Conservation (phyloP, 2,329 filamentous ascomycete species). For the Fusarium anguioides region DNA sequence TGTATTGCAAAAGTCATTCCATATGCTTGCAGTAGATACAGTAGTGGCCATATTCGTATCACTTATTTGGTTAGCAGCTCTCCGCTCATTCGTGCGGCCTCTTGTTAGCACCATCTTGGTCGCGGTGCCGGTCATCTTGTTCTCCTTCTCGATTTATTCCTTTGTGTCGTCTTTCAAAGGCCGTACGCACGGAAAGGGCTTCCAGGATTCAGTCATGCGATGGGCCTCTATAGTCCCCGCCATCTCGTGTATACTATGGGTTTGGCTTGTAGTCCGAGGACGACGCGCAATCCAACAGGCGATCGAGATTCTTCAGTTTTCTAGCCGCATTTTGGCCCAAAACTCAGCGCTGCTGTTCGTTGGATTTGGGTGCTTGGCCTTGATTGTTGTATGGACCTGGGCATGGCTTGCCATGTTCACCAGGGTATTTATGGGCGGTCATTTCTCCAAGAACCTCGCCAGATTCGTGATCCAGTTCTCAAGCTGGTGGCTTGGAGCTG, state of each 20-base stretch:
- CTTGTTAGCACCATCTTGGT: slow-evolving; percentile 84
- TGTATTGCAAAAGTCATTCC: slow-evolving; percentile 85
- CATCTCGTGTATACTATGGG: slow-evolving; percentile 79
- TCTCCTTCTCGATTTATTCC: slow-evolving; percentile 91
- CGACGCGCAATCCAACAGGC: slow-evolving; percentile 85
- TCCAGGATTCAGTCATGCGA: slow-evolving; percentile 92
- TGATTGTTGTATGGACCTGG: slow-evolving; percentile 93
- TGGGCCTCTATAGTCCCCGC: slow-evolving; percentile 85
- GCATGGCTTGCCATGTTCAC: slow-evolving; percentile 97
- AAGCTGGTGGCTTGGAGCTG: slow-evolving; percentile 95
- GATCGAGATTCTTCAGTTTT: slow-evolving; percentile 90
- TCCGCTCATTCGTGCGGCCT: slow-evolving; percentile 88
- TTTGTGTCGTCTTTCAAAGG: slow-evolving; percentile 91
- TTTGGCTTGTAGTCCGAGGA: slow-evolving; percentile 83
- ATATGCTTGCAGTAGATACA: slow-evolving; percentile 91
- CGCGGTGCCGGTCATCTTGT: slow-evolving; percentile 85
- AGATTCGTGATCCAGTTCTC: slow-evolving; percentile 85
- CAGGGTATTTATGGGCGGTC: slow-evolving; percentile 91
- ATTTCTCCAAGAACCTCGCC: slow-evolving; percentile 72
- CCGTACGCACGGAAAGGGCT: slow-evolving; percentile 74
- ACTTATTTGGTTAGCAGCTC: slow-evolving; percentile 86
- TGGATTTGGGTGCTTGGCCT: slow-evolving; percentile 80
- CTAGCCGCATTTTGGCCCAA: slow-evolving; percentile 84
- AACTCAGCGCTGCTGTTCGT: slow-evolving; percentile 85
- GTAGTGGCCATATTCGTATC: slow-evolving; percentile 90